Base-by-base conservation (phyloP, 257 asterid species). In the Cruciata laevipes region DNA sequence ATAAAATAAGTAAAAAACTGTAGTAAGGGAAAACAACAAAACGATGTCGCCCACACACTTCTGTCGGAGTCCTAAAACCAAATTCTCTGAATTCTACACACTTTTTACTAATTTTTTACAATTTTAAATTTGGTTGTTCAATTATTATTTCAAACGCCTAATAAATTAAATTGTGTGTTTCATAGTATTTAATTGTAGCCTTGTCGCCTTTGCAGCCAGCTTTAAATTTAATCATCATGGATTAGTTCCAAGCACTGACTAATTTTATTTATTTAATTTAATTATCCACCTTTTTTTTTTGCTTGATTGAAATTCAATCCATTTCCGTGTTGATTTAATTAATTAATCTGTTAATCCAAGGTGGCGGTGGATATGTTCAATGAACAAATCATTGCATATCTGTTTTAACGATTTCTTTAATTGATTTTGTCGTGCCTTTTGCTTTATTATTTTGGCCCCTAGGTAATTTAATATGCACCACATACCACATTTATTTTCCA, bases 1-100 rank as follows among this genome's bases (percentile, higher is more conserved):
- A 65, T 63, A 55, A 61, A 31, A n/a, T n/a, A n/a, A n/a, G n/a
- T n/a, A n/a, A n/a, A n/a, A n/a, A n/a, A n/a, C n/a, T n/a, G n/a
- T n/a, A n/a, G n/a, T n/a, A 61, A 7, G 53, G 68, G 6, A 56
- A 68, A 49, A 35, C 14, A 56, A 56, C 24, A 21, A 23, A 56
- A 56, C 31, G 64, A 63, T 76, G 74, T 64, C 69, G 68, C 69
- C 87, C 87, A 81, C 84, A 35, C 55, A 73, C 65, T 44, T 23
- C 17, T 82, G 87, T 82, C 83, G 83, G 79, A 16, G 11, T 9
- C 56, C 60, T 6, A 20, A 53, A 47, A 16, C 20, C 55, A 16
- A 47, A 47, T 47, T 47, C 55, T 47, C 55, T 47, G 55, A 14
- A 47, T 47, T 47, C 55, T 47, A 47, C 55, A 47, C 55, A 47